Conservation (phyloP, 352 stramenopile genomes). For the Globisporangium orthogonon region DNA sequence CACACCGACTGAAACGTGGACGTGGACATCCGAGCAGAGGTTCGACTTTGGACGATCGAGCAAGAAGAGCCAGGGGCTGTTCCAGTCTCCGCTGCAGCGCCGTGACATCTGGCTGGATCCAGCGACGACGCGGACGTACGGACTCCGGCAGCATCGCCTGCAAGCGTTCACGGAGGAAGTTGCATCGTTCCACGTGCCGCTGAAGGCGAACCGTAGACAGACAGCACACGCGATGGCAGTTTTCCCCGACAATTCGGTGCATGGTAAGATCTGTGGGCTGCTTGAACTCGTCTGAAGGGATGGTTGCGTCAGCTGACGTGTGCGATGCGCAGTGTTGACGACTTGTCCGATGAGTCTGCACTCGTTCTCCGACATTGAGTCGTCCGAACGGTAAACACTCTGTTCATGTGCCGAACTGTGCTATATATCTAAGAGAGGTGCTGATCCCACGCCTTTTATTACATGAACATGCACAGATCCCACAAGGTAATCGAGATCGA, state of each 20-base stretch:
- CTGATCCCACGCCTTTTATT: not conserved
- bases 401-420: not conserved
- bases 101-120: constrained; percentile 62
- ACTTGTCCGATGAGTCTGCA: constrained; percentile 47
- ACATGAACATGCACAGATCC: constrained; percentile 13
- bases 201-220: constrained; percentile 54
- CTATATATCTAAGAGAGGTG: not conserved
- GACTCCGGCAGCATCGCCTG: constrained; percentile 45
- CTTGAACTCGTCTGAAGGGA: not conserved
- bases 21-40: constrained; percentile 12
- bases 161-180: constrained; percentile 59
- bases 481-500: constrained; percentile 58
- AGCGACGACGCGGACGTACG: constrained; percentile 44
- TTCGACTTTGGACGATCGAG: constrained; percentile 14
- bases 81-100: constrained; percentile 26
- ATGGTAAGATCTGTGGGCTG: constrained; percentile 27
- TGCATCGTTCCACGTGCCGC: constrained; percentile 53
- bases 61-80: constrained; percentile 21
- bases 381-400: constrained; percentile 22
- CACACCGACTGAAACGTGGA: constrained; percentile 24
- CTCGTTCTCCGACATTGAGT: constrained; percentile 50
- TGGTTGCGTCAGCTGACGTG: not conserved
- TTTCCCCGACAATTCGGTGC: constrained; percentile 54
- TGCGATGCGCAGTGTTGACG: constrained; percentile 32
- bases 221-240: constrained; percentile 40